A percentile compares a stretch with the other conserved stretches of the same genome.
Conservation (phyloP, 306 rosid genomes). For the Quercus robur region DNA sequence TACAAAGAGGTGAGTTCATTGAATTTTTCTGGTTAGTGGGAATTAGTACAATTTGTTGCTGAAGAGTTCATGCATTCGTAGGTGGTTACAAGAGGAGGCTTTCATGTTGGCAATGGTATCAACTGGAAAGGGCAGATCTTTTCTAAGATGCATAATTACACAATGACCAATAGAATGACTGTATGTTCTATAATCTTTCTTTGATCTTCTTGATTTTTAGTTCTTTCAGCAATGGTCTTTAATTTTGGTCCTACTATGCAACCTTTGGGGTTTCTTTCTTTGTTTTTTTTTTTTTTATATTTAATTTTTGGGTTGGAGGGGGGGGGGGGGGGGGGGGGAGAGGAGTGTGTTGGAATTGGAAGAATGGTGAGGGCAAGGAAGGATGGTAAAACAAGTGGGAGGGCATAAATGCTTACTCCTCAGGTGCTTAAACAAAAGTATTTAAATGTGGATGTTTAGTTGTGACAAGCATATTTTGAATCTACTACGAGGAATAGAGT, state of each 20-base stretch:
- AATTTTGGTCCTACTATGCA: no score
- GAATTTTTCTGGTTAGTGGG: neutral
- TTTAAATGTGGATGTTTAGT: neutral
- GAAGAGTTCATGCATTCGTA: slow-evolving; percentile 29
- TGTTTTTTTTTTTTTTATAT: no score
- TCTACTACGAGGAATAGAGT: neutral
- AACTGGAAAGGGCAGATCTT: slow-evolving; percentile 99
- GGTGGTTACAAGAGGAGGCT: slow-evolving; percentile 99
- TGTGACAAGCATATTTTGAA: neutral
- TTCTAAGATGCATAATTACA: slow-evolving; percentile 98
- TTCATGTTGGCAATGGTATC: slow-evolving; percentile 99
- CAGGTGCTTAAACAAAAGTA: neutral
- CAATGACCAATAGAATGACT: slow-evolving; percentile 97
- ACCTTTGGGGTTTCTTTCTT: no score
- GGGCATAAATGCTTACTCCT: neutral
- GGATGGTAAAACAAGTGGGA: neutral
- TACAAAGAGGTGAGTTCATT: slow-evolving; percentile 74
- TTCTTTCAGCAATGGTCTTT: no score
- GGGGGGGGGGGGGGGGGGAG: no score
- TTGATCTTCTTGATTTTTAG: slow-evolving; percentile 12
- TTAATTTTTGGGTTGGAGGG: no score
- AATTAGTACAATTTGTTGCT: slow-evolving; percentile 12
- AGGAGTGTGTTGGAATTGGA: neutral
- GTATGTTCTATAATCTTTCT: slow-evolving; percentile 43
- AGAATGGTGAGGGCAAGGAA: neutral